phyloP scores from a whole-genome alignment of 1,284 basidiomycete species.

The Meripilus lineatus region DNA sequence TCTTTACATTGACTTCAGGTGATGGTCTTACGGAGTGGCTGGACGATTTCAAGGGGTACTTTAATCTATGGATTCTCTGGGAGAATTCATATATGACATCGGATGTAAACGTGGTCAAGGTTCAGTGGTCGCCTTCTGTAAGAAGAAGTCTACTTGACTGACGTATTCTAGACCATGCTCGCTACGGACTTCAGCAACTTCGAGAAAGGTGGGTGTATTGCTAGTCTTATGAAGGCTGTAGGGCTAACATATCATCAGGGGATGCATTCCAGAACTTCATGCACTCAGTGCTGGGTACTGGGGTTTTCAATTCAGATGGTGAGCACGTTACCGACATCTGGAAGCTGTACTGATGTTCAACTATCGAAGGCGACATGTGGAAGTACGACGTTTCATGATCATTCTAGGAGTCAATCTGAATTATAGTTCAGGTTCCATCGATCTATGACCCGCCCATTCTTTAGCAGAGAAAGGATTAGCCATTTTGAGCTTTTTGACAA shows the following conservation, averaged over 20 bases:
- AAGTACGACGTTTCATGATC: slow-evolving; percentile 1
- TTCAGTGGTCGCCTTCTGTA: neutral
- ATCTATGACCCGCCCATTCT: slow-evolving; percentile 26
- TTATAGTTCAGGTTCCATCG: slow-evolving; percentile 22
- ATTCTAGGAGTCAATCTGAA: neutral
- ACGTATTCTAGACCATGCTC: slow-evolving; percentile 3
- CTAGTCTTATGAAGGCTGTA: no score
- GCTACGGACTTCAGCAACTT: slow-evolving; percentile 8
- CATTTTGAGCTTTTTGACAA: slow-evolving; percentile 21
- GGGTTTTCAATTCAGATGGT: slow-evolving; percentile 9
- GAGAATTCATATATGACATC: slow-evolving; percentile 12
- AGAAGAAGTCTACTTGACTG: neutral
- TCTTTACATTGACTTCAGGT: slow-evolving; percentile 8
- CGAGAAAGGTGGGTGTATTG: slow-evolving; percentile 3
- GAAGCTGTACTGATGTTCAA: neutral
- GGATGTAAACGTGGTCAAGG: slow-evolving; percentile 18
- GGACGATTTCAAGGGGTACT: slow-evolving; percentile 10
- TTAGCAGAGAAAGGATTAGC: slow-evolving; percentile 19
- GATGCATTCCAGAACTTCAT: slow-evolving; percentile 1
- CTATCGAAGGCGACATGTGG: slow-evolving; percentile 8
- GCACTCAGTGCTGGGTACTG: slow-evolving; percentile 4
- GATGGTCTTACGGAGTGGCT: slow-evolving; percentile 14
- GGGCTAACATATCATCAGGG: no score
- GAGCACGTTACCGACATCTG: neutral
- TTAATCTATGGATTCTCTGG: slow-evolving; percentile 12